Evolutionary conservation across 2,329 filamentous ascomycete species (phyloP).

Genomic region (Aspergillus sp.): DNA sequence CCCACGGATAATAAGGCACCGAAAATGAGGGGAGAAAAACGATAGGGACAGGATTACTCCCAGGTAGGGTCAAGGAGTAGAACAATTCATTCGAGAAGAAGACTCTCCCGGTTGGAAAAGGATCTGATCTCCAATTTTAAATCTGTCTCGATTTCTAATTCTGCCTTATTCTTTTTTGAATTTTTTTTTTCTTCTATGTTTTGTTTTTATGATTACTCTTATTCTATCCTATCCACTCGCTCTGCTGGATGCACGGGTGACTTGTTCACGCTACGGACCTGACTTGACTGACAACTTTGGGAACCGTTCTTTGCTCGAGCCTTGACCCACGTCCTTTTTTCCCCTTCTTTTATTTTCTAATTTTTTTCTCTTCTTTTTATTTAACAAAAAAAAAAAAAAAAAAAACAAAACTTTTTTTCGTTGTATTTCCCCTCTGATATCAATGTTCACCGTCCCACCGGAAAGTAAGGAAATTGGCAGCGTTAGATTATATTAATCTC

Average conservation of each 20-base stretch:
- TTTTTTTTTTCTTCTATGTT: not conserved
- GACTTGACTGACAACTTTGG: not conserved
- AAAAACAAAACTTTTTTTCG: too few species aligned
- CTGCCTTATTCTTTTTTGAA: not conserved
- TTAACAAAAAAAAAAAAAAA: too few species aligned
- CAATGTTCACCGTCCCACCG: not conserved
- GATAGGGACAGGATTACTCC: not conserved
- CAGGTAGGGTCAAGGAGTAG: not conserved
- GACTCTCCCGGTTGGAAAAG: too few species aligned
- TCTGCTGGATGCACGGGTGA: not conserved
- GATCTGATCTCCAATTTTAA: not conserved
- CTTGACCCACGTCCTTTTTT: not conserved
- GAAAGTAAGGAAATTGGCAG: not conserved
- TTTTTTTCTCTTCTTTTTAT: too few species aligned
- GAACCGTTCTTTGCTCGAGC: not conserved
- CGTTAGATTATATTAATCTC: not conserved
- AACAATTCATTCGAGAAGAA: not conserved
- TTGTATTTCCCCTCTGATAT: not conserved
- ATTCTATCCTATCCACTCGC: not conserved
- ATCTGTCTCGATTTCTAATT: not conserved
- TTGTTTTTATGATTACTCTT: not conserved
- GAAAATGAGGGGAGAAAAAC: not conserved
- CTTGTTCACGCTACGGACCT: not conserved
- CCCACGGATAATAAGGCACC: not conserved
- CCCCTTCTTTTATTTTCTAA: not conserved